Evolutionary conservation across 164 flowering plant species (phyloP).

Genomic region (Stephania japonica): DNA sequence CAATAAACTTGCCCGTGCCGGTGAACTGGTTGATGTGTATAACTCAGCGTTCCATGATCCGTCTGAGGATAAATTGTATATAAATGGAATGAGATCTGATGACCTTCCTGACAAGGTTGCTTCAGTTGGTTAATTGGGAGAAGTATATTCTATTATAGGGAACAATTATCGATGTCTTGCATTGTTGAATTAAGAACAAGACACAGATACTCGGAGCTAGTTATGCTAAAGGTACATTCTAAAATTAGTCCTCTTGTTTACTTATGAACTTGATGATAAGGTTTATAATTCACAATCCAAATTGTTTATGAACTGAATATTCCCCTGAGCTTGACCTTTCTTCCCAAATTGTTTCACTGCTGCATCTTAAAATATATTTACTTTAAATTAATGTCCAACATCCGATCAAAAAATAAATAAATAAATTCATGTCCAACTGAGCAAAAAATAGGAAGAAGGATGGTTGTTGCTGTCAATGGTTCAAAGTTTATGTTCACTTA

Average conservation of each 20-base stretch:
- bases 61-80: conserved; percentile 11
- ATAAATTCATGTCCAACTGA: too few relatives aligned
- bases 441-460: too few relatives aligned
- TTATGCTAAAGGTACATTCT: conserved; percentile 6
- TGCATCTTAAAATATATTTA: not conserved
- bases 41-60: conserved; percentile 7
- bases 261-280: not conserved
- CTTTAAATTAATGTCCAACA: not conserved
- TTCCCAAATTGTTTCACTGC: not conserved
- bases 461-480: too few relatives aligned
- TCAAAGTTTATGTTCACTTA: too few relatives aligned
- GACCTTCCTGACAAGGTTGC: conserved; percentile 25
- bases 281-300: not conserved
- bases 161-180: not conserved
- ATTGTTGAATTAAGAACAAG: not conserved
- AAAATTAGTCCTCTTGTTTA: not conserved
- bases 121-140: conserved; percentile 26
- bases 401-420: not conserved
- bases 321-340: not conserved
- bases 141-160: not conserved
- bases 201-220: not conserved
- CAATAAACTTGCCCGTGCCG: conserved; percentile 15
- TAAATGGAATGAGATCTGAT: conserved; percentile 21
- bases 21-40: conserved; percentile 14
- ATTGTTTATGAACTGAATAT: not conserved